Conservation (phyloP, 2,329 filamentous ascomycete species). For the Pseudocercospora macadamiae region DNA sequence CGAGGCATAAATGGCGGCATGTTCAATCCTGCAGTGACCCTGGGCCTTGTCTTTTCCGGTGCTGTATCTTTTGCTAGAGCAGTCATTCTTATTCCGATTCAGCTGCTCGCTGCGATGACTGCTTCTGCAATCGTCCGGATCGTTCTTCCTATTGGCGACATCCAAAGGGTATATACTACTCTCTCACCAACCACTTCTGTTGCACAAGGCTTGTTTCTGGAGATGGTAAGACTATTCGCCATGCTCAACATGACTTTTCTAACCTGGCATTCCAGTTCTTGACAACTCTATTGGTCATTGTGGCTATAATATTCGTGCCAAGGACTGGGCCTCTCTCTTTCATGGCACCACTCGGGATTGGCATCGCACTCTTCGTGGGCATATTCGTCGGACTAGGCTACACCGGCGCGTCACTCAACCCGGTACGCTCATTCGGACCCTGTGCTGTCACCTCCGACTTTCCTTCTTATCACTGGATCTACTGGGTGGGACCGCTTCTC, state of each 20-base stretch:
- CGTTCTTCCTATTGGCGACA: constrained; percentile 34
- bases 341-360: constrained; percentile 30
- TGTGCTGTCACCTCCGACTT: constrained; percentile 34
- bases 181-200: constrained; percentile 31
- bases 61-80: constrained; percentile 31
- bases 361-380: constrained; percentile 27
- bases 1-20: constrained; percentile 37
- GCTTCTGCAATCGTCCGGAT: constrained; percentile 36
- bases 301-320: constrained; percentile 37
- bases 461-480: constrained; percentile 35
- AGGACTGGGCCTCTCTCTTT: constrained; percentile 37
- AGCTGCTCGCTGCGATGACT: constrained; percentile 37
- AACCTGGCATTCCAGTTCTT: constrained; percentile 35
- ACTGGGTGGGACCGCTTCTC: constrained; percentile 34
- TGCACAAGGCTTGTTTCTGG: constrained; percentile 39
- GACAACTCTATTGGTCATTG: constrained; percentile 37
- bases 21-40: constrained; percentile 37
- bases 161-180: constrained; percentile 33
- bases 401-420: constrained; percentile 39
- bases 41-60: constrained; percentile 35
- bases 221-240: constrained; percentile 31
- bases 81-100: constrained; percentile 33
- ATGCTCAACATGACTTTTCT: too few relatives aligned
- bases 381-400: constrained; percentile 35
- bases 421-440: constrained; percentile 37